Percentiles rank a stretch among this genome's conserved stretches.
phyloP scores from a whole-genome alignment of 257 asterid species.

The Linderniella brevidens region DNA sequence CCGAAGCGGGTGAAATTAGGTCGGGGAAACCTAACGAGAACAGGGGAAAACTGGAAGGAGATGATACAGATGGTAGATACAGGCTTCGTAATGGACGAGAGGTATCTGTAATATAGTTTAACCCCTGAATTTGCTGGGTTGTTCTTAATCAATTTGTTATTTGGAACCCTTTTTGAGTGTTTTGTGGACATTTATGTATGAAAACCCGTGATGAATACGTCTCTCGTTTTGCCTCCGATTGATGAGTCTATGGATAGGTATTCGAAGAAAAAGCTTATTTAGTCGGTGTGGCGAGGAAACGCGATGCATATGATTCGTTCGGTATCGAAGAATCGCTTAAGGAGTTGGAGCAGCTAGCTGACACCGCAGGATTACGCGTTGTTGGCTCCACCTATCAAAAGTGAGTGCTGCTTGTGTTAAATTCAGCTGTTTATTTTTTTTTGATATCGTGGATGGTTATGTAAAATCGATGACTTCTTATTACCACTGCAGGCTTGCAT shows the following conservation, averaged over 20 bases:
- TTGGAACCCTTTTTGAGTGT: neutral
- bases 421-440: conserved; percentile 4
- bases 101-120: conserved; percentile 22
- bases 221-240: conserved; percentile 8
- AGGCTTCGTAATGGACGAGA: conserved; percentile 64
- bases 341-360: conserved; percentile 90
- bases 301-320: conserved; percentile 39
- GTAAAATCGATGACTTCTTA: neutral
- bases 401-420: conserved; percentile 25
- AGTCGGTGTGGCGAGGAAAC: conserved; percentile 73
- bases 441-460: neutral
- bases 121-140: too few species aligned
- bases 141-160: neutral
- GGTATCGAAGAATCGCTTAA: conserved; percentile 73
- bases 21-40: conserved; percentile 19
- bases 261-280: conserved; percentile 86
- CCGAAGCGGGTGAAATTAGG: conserved; percentile 6
- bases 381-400: conserved; percentile 88
- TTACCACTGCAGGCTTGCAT: conserved; percentile 44
- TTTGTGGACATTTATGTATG: neutral
- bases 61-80: conserved; percentile 29
- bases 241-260: conserved; percentile 29
- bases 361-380: conserved; percentile 81
- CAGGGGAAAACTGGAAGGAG: conserved; percentile 14
- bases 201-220: neutral